Conservation (phyloP, 352 stramenopile species). For the Globisporangium spiculum region DNA sequence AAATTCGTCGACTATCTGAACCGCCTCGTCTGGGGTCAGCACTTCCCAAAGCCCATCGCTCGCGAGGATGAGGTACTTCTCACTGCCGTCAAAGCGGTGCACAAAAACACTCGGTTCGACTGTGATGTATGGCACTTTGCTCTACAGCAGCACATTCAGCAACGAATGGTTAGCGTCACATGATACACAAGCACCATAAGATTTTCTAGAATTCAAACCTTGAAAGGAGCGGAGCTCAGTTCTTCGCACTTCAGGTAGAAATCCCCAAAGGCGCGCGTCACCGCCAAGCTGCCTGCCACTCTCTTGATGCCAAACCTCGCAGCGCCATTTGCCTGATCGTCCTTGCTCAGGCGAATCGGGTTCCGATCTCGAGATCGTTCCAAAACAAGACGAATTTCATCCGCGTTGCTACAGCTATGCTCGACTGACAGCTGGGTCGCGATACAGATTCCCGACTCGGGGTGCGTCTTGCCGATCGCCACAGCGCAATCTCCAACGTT, state of each 20-base stretch:
- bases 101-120: slow-evolving; percentile 59
- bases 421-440: slow-evolving; percentile 45
- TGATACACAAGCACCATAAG: neutral
- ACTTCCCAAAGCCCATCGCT: slow-evolving; percentile 86
- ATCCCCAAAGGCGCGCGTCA: slow-evolving; percentile 91
- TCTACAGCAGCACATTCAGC: slow-evolving; percentile 24
- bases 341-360: slow-evolving; percentile 89
- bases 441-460: slow-evolving; percentile 28
- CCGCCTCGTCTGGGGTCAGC: slow-evolving; percentile 56
- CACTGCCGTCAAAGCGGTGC: slow-evolving; percentile 43
- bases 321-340: slow-evolving; percentile 77
- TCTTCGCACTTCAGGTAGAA: slow-evolving; percentile 93
- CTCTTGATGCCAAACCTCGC: slow-evolving; percentile 84
- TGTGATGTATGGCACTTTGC: slow-evolving; percentile 79
- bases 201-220: slow-evolving; percentile 59
- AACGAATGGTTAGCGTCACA: neutral
- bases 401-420: slow-evolving; percentile 57
- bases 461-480: slow-evolving; percentile 70
- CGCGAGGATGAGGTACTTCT: slow-evolving; percentile 75
- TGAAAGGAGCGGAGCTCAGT: slow-evolving; percentile 90
- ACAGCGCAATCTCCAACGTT: slow-evolving; percentile 92
- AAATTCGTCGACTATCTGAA: slow-evolving; percentile 66
- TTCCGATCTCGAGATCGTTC: slow-evolving; percentile 70
- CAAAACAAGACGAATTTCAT: slow-evolving; percentile 51
- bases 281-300: slow-evolving; percentile 88